A percentile compares a stretch with the other conserved stretches of the same genome.
These are phyloP conservation scores for Linum tenue DNA, from an alignment of 345 rosid species.

Conservation along the genomic window DNA sequence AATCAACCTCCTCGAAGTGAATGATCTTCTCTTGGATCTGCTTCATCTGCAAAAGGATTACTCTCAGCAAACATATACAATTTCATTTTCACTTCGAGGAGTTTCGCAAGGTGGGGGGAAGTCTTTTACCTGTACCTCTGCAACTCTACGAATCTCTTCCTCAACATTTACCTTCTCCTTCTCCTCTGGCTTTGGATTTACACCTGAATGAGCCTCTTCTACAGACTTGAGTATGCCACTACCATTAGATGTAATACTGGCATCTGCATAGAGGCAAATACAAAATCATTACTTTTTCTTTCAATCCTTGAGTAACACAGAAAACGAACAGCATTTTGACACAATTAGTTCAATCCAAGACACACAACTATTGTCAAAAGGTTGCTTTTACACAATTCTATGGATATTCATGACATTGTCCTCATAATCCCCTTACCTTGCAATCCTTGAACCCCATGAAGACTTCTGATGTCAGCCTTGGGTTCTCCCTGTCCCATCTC, in stretches of 20 bases:
- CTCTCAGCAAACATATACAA: conserved; percentile 4
- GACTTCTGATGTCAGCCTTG: conserved; percentile 21
- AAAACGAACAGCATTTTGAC: background rate
- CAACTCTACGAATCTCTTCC: conserved; percentile 43
- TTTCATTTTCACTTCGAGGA: no score
- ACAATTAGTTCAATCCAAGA: background rate
- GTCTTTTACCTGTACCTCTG: conserved; percentile 50
- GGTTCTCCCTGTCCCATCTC: conserved; percentile 34
- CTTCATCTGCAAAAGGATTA: conserved; percentile 46
- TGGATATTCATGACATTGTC: background rate
- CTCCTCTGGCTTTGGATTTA: conserved; percentile 30
- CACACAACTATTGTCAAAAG: background rate
- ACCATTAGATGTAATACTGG: conserved; percentile 30
- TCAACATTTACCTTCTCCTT: conserved; percentile 60
- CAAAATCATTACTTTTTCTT: background rate
- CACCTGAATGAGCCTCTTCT: conserved; percentile 34
- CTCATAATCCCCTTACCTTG: conserved; percentile 28
- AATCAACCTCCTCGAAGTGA: conserved; percentile 68
- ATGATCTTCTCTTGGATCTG: conserved; percentile 55
- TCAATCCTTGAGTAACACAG: background rate
- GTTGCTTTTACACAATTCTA: background rate
- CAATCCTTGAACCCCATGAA: conserved; percentile 12
- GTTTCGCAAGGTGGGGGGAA: background rate
- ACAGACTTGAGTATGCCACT: conserved; percentile 22
- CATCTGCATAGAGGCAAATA: conserved; percentile 25